These are phyloP conservation scores for Globisporangium acanthophoron DNA, from an alignment of 352 stramenopile species.

Conservation along the genomic window DNA sequence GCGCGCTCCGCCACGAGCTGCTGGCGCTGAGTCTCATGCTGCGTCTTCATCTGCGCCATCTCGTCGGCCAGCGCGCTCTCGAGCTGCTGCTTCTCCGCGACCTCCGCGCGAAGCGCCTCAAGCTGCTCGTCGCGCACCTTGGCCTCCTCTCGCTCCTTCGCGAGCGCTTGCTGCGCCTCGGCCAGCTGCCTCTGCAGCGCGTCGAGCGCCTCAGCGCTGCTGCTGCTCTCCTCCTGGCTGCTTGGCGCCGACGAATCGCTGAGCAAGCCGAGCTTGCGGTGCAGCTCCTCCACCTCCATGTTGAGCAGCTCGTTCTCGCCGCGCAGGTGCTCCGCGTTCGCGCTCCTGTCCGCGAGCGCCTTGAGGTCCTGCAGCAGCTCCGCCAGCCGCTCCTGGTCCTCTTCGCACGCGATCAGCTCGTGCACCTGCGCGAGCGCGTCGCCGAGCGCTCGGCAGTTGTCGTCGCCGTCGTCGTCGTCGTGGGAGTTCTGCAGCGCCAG, in stretches of 20 bases:
- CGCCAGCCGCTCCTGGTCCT: slow-evolving; percentile 17
- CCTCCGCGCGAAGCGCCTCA: slow-evolving; percentile 18
- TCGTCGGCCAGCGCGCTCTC: slow-evolving; percentile 16
- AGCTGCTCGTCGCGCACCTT: slow-evolving; percentile 18
- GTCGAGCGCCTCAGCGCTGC: neutral
- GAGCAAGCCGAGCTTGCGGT: slow-evolving; percentile 11
- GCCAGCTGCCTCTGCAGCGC: slow-evolving; percentile 1
- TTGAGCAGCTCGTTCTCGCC: slow-evolving; percentile 38
- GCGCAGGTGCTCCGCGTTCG: slow-evolving; percentile 17
- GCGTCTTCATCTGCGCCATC: neutral
- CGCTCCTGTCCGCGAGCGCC: slow-evolving; percentile 17
- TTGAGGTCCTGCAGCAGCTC: slow-evolving; percentile 30
- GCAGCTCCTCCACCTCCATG: slow-evolving; percentile 37
- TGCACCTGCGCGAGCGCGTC: slow-evolving; percentile 22
- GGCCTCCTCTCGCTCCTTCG: slow-evolving; percentile 13
- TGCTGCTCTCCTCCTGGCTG: slow-evolving; percentile 5
- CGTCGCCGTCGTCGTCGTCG: slow-evolving; percentile 10
- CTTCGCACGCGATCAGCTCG: slow-evolving; percentile 13
- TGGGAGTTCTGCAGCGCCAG: slow-evolving; percentile 22
- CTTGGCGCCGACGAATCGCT: neutral
- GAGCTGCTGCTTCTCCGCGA: slow-evolving; percentile 20
- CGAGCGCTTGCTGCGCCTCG: slow-evolving; percentile 2
- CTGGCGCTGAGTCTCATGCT: slow-evolving; percentile 13
- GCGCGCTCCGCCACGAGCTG: slow-evolving; percentile 14
- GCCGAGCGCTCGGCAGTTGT: slow-evolving; percentile 13